Base-by-base conservation (phyloP, 2,329 filamentous ascomycete genomes). In the Lecanicillium sp. region DNA sequence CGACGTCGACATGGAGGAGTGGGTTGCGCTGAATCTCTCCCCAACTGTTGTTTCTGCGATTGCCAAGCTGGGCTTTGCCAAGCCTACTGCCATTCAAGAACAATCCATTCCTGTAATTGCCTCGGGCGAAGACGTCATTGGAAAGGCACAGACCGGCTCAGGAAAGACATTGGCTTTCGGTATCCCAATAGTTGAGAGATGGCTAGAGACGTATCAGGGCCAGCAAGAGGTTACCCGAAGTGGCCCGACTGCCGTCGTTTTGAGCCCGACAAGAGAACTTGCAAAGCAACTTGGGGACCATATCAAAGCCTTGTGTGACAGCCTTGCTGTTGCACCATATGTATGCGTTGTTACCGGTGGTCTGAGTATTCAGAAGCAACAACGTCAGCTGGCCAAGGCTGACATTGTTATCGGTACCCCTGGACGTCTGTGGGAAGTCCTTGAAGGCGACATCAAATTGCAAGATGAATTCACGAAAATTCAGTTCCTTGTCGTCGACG, bases 101-200 rank as follows among this genome's bases (percentile, higher is more conserved):
- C 71, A 78, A 25, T 71, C 85, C 1, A 94, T 98, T 49, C 89
- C 92, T 0, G 75, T 85, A 38, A 85, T 95, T 33, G 57, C 90
- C 15, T 75, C 78, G 5, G 90, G 90, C 0, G 84, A 85, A 55
- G 90, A 98, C 59, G 83, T 96, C 13, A 84, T 98, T 46, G 92
- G 92, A 30, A 98, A 98, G 64, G 92, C 92, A 2, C 83, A 90
- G 9, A 98, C 92, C 0, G 92, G 92, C 48, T 96, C 92, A 12
- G 92, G 92, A 50, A 98, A 98, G 64, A 98, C 92, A 0, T 67
- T 98, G 32, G 90, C 92, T 0, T 98, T 95, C 59, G 87, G 83
- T 2, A 88, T 98, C 45, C 92, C 92, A 0, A 92, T 98, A 40
- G 68, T 96, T 9, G 89, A 98, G 59, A 72, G 75, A 40, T 95